Conservation (phyloP, 1,284 basidiomycete species). For the Neonothopanus nambi region DNA sequence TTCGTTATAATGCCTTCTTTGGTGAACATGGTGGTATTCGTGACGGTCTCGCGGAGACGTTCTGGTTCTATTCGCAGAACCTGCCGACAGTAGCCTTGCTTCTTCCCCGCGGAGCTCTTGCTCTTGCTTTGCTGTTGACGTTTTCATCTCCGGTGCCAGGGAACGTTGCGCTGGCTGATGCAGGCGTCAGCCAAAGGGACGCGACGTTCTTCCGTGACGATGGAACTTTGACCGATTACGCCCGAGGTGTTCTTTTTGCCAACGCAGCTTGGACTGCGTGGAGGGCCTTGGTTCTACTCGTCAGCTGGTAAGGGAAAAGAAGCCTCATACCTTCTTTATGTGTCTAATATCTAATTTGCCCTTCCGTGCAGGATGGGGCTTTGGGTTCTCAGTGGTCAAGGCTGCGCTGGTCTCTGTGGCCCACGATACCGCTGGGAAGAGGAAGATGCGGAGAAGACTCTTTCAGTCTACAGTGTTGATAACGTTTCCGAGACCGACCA, state of each 20-base stretch:
- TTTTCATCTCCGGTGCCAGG: conserved; percentile 56
- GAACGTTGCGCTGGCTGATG: conserved; percentile 46
- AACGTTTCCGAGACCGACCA: conserved; percentile 44
- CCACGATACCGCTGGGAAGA: conserved; percentile 82
- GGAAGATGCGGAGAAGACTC: conserved; percentile 62
- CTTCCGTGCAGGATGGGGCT: conserved; percentile 58
- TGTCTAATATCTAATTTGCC: neutral
- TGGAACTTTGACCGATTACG: conserved; percentile 71
- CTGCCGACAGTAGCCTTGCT: conserved; percentile 73
- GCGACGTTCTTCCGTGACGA: conserved; percentile 68
- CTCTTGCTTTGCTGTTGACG: conserved; percentile 65
- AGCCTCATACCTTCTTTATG: neutral
- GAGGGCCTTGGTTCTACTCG: conserved; percentile 62
- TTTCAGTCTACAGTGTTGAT: conserved; percentile 44
- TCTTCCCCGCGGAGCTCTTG: conserved; percentile 77
- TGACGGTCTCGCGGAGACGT: conserved; percentile 75
- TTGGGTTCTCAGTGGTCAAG: conserved; percentile 73
- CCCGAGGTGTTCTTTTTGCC: conserved; percentile 70
- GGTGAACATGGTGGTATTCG: conserved; percentile 54
- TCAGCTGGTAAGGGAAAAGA: conserved; percentile 58
- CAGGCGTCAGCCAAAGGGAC: conserved; percentile 56
- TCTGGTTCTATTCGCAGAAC: conserved; percentile 79
- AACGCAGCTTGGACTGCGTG: conserved; percentile 78
- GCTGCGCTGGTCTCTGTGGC: conserved; percentile 78
- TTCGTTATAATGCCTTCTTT: conserved; percentile 68